A percentile compares a stretch with the other conserved stretches of the same genome.
Conservation (phyloP, 495 filamentous ascomycete genomes). For the Podospora appendiculata region DNA sequence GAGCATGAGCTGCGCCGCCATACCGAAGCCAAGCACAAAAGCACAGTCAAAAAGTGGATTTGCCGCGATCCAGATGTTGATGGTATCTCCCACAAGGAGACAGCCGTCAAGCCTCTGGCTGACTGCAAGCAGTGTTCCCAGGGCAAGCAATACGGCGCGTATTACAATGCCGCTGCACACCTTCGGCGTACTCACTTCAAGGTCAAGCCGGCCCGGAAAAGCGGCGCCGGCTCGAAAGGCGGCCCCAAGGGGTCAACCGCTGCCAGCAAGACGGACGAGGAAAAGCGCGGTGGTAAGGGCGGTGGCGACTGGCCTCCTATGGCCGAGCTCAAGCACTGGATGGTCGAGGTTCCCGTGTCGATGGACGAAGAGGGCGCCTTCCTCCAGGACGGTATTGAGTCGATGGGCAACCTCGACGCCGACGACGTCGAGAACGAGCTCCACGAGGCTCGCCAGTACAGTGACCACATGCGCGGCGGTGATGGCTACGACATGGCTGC, state of each 20-base stretch:
- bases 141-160: slow-evolving; percentile 76
- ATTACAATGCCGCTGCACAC: slow-evolving; percentile 95
- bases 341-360: slow-evolving; percentile 55
- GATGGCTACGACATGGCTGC: slow-evolving; percentile 18
- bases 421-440: slow-evolving; percentile 26
- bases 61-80: slow-evolving; percentile 40
- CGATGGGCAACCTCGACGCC: slow-evolving; percentile 16
- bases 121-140: slow-evolving; percentile 82
- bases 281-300: slow-evolving; percentile 73
- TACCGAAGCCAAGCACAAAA: slow-evolving; percentile 68
- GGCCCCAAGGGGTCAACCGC: slow-evolving; percentile 27
- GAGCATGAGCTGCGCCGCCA: slow-evolving; percentile 91
- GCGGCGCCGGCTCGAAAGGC: slow-evolving; percentile 27
- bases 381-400: slow-evolving; percentile 18
- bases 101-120: slow-evolving; percentile 56
- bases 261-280: slow-evolving; percentile 23
- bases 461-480: slow-evolving; percentile 1
- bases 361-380: slow-evolving; percentile 22
- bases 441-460: slow-evolving; percentile 1
- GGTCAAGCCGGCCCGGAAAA: slow-evolving; percentile 35
- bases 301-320: slow-evolving; percentile 79
- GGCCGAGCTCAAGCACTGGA: slow-evolving; percentile 74
- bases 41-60: slow-evolving; percentile 71
- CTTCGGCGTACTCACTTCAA: slow-evolving; percentile 83
- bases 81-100: slow-evolving; percentile 31